Base-by-base conservation (phyloP, 1,139 yeast species). In the Protomyces macrosporus region DNA sequence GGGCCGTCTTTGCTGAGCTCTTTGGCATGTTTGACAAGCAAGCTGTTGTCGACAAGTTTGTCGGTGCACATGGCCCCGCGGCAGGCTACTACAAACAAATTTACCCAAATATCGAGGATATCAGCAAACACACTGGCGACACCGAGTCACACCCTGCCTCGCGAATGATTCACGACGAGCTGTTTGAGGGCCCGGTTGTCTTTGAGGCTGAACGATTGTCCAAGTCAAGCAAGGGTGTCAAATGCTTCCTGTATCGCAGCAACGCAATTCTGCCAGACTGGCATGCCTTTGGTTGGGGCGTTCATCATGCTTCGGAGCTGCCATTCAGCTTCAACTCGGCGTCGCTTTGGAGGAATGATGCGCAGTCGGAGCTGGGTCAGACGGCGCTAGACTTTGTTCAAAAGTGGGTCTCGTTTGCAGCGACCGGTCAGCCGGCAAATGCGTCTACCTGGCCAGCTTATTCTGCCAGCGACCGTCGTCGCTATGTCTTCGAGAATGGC, bases 351-450 rank as follows among this genome's bases (percentile, higher is more conserved):
- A 10, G 33, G 30, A 23, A 58, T 39, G 62, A 58, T 23, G 6
- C 33, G 4, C 10, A 14, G 12, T 30, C 52, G 2, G 39, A 51
- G 7, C 54, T 53, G 36, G 54, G 35, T 4, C 53, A 37, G 39
- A 39, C 51, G 2, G 57, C 63, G n/a, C 53, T 32, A n/a, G 48
- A 60, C 40, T 53, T 40, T 36, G 54, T 53, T 32, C n/a, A 37
- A 34, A 53, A 53, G 40, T 60, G 63, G 63, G 39, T 55, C 5
- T n/a, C 53, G 32, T 60, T 60, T 39, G 63, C 63, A 7, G 35
- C 34, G 32, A 53, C 50, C 5, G 63, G 63, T 23, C 14, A 6
- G 5, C 63, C 63, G 7, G 56, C 48, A n/a, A 16, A 42, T 23
- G 7, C 16, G 2, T 4, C n/a, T 7, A 16, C 7, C n/a, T 42